Base-by-base conservation (phyloP, 78 protist species). In the Dictyostelium firmibasis region DNA sequence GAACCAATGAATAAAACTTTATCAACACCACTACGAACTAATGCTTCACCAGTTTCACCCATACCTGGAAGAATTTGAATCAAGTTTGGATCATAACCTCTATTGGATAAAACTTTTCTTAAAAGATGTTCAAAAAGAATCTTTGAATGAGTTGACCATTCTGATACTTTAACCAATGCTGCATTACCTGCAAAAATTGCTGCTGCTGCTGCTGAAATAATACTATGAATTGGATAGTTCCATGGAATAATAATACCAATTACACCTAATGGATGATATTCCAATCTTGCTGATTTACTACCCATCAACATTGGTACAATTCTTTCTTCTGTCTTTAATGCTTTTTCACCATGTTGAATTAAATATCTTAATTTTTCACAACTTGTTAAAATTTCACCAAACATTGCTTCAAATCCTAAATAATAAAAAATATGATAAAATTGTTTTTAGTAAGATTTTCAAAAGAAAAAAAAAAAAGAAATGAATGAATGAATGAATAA, bases 111-210 rank as follows among this genome's bases (percentile, higher is more conserved):
- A 4, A 84, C 96, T 44, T 70, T 86, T 81, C 95, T 85, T 27
- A 97, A 27, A n/a, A 95, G 29, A 25, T 72, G 81, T 41, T 70
- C 92, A 81, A 86, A 94, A 53, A 77, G 92, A 50, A 74, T 62
- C 84, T 91, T 78, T 4, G 81, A 76, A 83, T 93, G 91, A 25
- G 98, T 84, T 10, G 94, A 89, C 91, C 96, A 93, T 69, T 96
- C 98, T 31, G 98, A 96, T 8, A 93, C 97, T 36, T 91, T 91
- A 47, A 92, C 93, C 35, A 91, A 83, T 11, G 93, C 91, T 47
- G 96, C 98, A 27, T 96, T 96, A 36, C 98, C 98, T 29, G 97
- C 83, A 27, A 92, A 97, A 20, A 97, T 75, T n/a, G 96, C 96
- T 33, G 98, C 92, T 64, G 95, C 95, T 67, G 96, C 95, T 67